A percentile compares a stretch with the other conserved stretches of the same genome.
Evolutionary conservation across 306 rosid genomes (phyloP).

Genomic region (Medicago lupulina): DNA sequence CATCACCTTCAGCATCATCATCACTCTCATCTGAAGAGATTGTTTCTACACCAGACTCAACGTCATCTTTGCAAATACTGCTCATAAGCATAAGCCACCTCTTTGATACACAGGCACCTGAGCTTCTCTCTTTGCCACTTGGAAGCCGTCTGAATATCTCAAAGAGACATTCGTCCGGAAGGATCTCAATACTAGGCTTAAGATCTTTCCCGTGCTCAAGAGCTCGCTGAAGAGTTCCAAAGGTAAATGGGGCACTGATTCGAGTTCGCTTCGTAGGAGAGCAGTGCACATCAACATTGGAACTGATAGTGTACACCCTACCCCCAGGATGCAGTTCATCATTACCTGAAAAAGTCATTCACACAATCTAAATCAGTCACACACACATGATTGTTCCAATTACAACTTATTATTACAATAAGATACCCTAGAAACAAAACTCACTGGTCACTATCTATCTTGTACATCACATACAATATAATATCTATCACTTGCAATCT

Average conservation of each 20-base stretch:
- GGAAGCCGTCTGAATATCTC: slow-evolving; percentile 79
- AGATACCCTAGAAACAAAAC: slow-evolving; percentile 4
- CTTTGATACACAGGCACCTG: slow-evolving; percentile 82
- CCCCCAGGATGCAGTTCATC: slow-evolving; percentile 74
- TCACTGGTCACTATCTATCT: slow-evolving; percentile 6
- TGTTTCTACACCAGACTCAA: slow-evolving; percentile 48
- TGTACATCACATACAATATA: slow-evolving; percentile 28
- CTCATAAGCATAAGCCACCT: slow-evolving; percentile 83
- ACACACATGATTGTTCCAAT: slow-evolving; percentile 31
- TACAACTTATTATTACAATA: neutral
- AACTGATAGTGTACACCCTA: slow-evolving; percentile 58
- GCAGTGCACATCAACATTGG: slow-evolving; percentile 63
- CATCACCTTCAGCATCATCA: slow-evolving; percentile 64
- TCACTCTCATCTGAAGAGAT: slow-evolving; percentile 52
- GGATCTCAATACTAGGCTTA: slow-evolving; percentile 63
- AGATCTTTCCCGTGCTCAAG: slow-evolving; percentile 46
- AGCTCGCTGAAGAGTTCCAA: slow-evolving; percentile 9
- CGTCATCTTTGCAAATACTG: slow-evolving; percentile 66
- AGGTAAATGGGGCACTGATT: slow-evolving; percentile 46
- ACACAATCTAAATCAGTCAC: slow-evolving; percentile 50
- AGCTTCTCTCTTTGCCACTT: slow-evolving; percentile 70
- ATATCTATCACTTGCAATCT: neutral
- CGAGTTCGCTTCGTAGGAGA: slow-evolving; percentile 81
- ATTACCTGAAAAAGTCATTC: slow-evolving; percentile 68
- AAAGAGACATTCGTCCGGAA: slow-evolving; percentile 91